Conservation (phyloP, 1,139 yeast species). For the Lodderomyces elongisporus region DNA sequence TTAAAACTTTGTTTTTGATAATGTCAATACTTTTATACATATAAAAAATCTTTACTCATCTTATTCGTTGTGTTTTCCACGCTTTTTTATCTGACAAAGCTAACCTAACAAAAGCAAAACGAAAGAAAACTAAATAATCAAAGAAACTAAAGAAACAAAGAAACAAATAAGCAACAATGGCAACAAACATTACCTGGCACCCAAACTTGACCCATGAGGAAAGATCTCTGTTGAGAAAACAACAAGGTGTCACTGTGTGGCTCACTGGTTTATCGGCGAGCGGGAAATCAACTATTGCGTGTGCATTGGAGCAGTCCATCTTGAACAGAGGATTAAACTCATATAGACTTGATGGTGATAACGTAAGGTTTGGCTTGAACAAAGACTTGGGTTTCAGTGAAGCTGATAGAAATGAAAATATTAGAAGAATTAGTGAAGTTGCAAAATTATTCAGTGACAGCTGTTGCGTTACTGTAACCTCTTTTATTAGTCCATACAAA, state of each 20-base stretch:
- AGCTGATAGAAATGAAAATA: conserved; percentile 88
- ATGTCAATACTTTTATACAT: too few relatives aligned
- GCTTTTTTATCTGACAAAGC: not conserved
- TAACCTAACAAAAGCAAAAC: too few relatives aligned
- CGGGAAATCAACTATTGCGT: conserved; percentile 92
- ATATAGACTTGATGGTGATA: conserved; percentile 92
- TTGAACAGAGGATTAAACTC: conserved; percentile 64
- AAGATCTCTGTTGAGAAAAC: conserved; percentile 66
- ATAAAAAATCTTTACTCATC: not conserved
- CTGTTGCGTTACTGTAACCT: conserved; percentile 76
- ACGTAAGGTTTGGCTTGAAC: conserved; percentile 88
- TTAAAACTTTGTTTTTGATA: not conserved
- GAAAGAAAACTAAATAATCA: too few relatives aligned
- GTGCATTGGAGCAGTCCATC: conserved; percentile 82
- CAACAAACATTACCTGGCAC: conserved; percentile 96
- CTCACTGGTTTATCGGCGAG: conserved; percentile 92
- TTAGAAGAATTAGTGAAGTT: conserved; percentile 88
- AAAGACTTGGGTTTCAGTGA: conserved; percentile 92
- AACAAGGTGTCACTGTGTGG: conserved; percentile 90
- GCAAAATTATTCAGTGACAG: conserved; percentile 90
- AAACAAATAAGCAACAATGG: conserved; percentile 50
- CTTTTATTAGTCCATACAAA: conserved; percentile 88
- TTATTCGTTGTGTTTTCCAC: not conserved
- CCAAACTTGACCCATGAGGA: conserved; percentile 80
- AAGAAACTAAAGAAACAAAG: too few relatives aligned